Evolutionary conservation across 768 basidiomycete genomes (phyloP), one percentile per base, ranked within the genome.

Genomic region (Omphalotus guepiniiformis): DNA sequence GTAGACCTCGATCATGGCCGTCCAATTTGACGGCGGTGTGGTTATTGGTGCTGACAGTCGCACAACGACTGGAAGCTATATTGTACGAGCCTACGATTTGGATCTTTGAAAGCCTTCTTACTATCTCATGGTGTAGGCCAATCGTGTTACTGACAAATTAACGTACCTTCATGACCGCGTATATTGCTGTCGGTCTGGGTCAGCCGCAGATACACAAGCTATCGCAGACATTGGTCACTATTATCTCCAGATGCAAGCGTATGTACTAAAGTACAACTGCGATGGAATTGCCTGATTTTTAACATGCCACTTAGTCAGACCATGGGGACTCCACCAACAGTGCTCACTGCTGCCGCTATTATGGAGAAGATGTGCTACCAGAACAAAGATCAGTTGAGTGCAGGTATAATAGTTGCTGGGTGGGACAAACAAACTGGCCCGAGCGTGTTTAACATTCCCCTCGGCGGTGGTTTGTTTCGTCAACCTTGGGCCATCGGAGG

Each of bases 401-500:
- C 96, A 2, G 94, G 95, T 18, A 97, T 99, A 64, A 98, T 99
- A 58, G 93, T 97, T 18, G 96, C 88, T 9, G 96, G 96, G 1
- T 99, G 95, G 94, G 96, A 99, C 67, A 85, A 83, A 59, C 84
- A 92, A 54, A 71, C 66, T 29, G 95, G 96, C 15, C 89, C 94
- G 1, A 88, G 87, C 51, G 94, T 98, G 21, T 98, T 93, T 70
- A 97, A 94, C 64, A 91, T 99, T 52, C 95, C 96, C 13, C 75
- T 99, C 12, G 96, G 96, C 19, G 96, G 96, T 44, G 96, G 96
- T 22, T 71, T 95, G 38, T 98, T 99, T 80, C 82, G 89, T 51
- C 94, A 95, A 57, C 94, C 95, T 6, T 99, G 96, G 96, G 92
- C 95, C 39, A 98, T 99, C 53, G 96, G 94, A 65, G 93, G 93